Evolutionary conservation across 2,329 filamentous ascomycete species (phyloP), one percentile per base, ranked within the genome.

Genomic region (Cercospora zeina): DNA sequence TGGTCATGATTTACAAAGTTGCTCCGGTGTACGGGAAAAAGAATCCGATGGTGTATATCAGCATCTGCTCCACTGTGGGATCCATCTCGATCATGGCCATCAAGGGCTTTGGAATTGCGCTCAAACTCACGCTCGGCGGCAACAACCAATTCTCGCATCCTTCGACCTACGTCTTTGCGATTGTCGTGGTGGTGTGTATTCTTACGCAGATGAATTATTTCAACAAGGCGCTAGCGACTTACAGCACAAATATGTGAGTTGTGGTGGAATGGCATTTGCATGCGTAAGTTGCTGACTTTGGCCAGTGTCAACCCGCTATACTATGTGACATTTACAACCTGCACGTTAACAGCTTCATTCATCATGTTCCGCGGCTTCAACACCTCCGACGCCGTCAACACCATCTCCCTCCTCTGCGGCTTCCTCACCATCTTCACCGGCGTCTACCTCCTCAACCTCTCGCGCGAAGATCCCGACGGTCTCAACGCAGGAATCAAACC

Each of bases 131-230:
- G 0, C 86, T 99, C 68, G 87, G 84, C 53, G 95, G 93, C 58
- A 89, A 96, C 77, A 99, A 99, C 78, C 95, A 99, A 77, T 97
- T 99, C 77, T 87, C 86, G 4, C 91, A 96, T 70, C 91, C 96
- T 1, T 96, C 92, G 54, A 99, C 96, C 63, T 99, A 99, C 72
- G 93, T 97, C 66, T 99, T 99, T 76, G 88, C 93, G 77, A 97
- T 99, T 68, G 86, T 97, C 67, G 95, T 93, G 0, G 83, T 84
- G 2, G 91, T 97, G 67, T 99, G 95, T 81, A 97, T 99, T 74
- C 77, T 99, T 69, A 97, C 93, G 8, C 95, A 99, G 82, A 97
- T 99, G 95, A 99, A 99, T 78, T 99, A 99, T 78, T 96, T 99
- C 79, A 99, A 99, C 83, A 99, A 99, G 78, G 95, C 95, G 7